Evolutionary conservation across 2,329 filamentous ascomycete genomes (phyloP).

Genomic region (Sporothrix curviconia): DNA sequence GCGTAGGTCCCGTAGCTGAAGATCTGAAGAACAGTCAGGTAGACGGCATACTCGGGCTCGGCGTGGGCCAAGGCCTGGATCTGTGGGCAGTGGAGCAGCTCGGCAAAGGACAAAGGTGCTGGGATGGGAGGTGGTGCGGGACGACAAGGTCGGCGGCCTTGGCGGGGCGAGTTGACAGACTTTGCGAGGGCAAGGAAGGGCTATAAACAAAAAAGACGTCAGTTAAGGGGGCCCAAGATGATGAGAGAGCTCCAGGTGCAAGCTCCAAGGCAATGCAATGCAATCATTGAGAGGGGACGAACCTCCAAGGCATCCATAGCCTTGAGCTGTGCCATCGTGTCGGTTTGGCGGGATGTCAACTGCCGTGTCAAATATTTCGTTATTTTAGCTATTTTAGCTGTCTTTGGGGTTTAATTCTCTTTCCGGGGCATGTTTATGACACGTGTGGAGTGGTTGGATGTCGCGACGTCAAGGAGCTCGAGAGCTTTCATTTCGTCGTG

Average conservation of each 20-base stretch:
- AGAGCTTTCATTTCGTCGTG: slow-evolving; percentile 5
- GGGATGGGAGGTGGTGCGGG: slow-evolving; percentile 79
- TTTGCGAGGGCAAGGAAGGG: slow-evolving; percentile 89
- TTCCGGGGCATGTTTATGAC: too few relatives aligned
- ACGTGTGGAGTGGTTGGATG: not conserved
- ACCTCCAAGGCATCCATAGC: slow-evolving; percentile 60
- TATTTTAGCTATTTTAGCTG: not conserved
- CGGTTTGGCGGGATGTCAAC: not conserved
- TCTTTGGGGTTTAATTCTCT: not conserved
- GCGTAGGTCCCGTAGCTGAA: slow-evolving; percentile 90
- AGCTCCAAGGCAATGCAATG: too few relatives aligned
- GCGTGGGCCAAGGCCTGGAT: slow-evolving; percentile 62
- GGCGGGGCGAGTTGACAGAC: slow-evolving; percentile 72
- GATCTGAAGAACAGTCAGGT: slow-evolving; percentile 71
- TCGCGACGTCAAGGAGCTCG: not conserved
- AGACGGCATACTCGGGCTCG: slow-evolving; percentile 50
- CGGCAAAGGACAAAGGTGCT: slow-evolving; percentile 90
- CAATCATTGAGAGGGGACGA: too few relatives aligned
- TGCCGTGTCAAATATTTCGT: too few relatives aligned
- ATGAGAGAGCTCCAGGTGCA: too few relatives aligned
- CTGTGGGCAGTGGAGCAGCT: slow-evolving; percentile 76
- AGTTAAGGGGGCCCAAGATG: not conserved
- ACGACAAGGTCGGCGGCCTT: slow-evolving; percentile 79
- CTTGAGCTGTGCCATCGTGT: slow-evolving; percentile 65
- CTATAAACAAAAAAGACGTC: slow-evolving; percentile 35